phyloP scores from a whole-genome alignment of 441 rosid species.

The Viola pubescens region DNA sequence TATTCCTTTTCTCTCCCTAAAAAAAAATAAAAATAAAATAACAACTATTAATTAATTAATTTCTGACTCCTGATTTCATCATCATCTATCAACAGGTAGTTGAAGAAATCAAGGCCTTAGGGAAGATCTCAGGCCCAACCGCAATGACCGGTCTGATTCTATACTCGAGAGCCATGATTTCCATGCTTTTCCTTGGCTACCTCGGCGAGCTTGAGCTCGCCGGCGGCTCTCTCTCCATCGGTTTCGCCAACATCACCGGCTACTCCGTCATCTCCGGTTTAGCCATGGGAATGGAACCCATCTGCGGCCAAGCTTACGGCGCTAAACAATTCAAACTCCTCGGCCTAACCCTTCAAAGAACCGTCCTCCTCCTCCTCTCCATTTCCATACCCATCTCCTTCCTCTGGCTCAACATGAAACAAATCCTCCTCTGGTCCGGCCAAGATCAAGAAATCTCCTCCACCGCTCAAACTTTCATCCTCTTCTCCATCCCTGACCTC shows the following conservation, averaged over 20 bases:
- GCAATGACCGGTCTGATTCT: constrained; percentile 72
- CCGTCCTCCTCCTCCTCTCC: constrained; percentile 85
- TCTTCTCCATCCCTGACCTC: constrained; percentile 82
- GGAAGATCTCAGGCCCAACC: constrained; percentile 85
- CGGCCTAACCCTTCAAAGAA: constrained; percentile 89
- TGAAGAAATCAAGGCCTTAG: constrained; percentile 75
- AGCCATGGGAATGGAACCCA: constrained; percentile 99
- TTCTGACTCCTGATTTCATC: too few species aligned
- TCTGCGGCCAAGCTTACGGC: constrained; percentile 94
- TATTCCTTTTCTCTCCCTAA: neutral
- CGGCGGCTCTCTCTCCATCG: constrained; percentile 89
- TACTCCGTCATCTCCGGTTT: constrained; percentile 95
- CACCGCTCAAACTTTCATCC: constrained; percentile 63
- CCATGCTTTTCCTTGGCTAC: constrained; percentile 90
- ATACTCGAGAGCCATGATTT: constrained; percentile 86
- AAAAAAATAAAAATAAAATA: neutral
- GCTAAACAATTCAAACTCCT: constrained; percentile 83
- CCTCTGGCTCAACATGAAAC: constrained; percentile 70
- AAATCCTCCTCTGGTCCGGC: constrained; percentile 67
- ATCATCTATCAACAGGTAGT: constrained; percentile 40
- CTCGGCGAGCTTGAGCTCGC: constrained; percentile 95
- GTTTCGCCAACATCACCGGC: constrained; percentile 94
- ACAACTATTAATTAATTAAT: neutral
- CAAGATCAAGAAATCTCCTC: constrained; percentile 78
- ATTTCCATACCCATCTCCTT: constrained; percentile 72